Conservation (phyloP, 768 basidiomycete species). For the Xerocomellus intermedius region DNA sequence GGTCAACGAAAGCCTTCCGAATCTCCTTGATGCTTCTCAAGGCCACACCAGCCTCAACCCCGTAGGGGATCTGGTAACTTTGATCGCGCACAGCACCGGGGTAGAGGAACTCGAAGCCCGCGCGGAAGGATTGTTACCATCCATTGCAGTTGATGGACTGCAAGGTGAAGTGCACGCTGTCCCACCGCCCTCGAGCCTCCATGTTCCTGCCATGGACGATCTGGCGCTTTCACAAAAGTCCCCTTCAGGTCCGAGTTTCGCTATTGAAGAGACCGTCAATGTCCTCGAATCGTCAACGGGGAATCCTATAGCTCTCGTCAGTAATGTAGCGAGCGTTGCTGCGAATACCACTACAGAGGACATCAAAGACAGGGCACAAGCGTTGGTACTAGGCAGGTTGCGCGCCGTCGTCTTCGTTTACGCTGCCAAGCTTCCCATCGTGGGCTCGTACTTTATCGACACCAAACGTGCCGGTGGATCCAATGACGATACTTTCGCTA, state of each 20-base stretch:
- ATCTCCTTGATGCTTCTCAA: background rate
- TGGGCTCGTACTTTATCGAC: constrained; percentile 21
- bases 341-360: background rate
- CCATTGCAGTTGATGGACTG: background rate
- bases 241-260: background rate
- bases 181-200: background rate
- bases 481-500: background rate
- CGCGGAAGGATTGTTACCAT: background rate
- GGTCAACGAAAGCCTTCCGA: background rate
- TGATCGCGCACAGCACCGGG: background rate
- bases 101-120: background rate
- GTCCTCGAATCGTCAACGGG: background rate
- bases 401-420: constrained; percentile 11
- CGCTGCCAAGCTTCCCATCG: constrained; percentile 20
- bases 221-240: background rate
- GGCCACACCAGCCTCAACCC: background rate
- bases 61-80: background rate
- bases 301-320: background rate
- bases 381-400: constrained; percentile 8
- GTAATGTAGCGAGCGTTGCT: background rate
- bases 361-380: constrained; percentile 2
- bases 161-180: background rate
- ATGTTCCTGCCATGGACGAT: background rate
- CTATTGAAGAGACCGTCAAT: background rate
- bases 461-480: constrained; percentile 2